Evolutionary conservation across 129 eudicot genomes (phyloP).

Genomic region (Flaveria robusta): DNA sequence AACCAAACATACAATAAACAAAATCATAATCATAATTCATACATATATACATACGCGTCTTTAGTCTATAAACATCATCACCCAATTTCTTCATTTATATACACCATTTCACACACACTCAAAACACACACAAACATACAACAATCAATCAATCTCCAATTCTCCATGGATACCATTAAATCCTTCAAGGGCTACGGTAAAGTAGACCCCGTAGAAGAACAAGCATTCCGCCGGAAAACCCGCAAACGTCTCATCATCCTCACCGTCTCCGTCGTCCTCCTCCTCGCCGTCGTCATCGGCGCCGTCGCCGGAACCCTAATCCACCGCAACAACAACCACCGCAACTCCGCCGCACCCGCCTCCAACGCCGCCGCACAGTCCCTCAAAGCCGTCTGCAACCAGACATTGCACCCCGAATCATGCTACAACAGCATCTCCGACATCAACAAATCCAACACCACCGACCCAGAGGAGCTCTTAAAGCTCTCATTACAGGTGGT

Average conservation of each 20-base stretch:
- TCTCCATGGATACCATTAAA: conserved; percentile 57
- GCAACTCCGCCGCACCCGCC: background rate
- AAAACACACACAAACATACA: background rate
- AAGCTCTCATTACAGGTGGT: conserved; percentile 52
- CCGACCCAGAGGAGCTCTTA: conserved; percentile 63
- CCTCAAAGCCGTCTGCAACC: conserved; percentile 59
- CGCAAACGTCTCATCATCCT: conserved; percentile 66
- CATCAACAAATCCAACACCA: conserved; percentile 31
- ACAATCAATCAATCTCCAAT: conserved; percentile 12
- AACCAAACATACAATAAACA: background rate
- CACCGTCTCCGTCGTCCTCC: conserved; percentile 45
- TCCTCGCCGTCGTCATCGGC: conserved; percentile 52
- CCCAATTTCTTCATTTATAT: conserved; percentile 13
- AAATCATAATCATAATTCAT: background rate
- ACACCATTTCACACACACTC: background rate
- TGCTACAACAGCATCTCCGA: conserved; percentile 56
- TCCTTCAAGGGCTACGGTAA: conserved; percentile 93
- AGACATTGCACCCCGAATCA: conserved; percentile 59
- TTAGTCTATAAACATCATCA: too few relatives aligned
- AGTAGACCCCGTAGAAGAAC: conserved; percentile 61
- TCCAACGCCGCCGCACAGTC: conserved; percentile 44
- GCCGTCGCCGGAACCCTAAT: conserved; percentile 60
- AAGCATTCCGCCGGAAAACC: conserved; percentile 60
- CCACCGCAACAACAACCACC: conserved; percentile 34
- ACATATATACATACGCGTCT: conserved; percentile 28